These are phyloP conservation scores for Lipomyces japonicus DNA, from an alignment of 805 yeast species.

Conservation along the genomic window DNA sequence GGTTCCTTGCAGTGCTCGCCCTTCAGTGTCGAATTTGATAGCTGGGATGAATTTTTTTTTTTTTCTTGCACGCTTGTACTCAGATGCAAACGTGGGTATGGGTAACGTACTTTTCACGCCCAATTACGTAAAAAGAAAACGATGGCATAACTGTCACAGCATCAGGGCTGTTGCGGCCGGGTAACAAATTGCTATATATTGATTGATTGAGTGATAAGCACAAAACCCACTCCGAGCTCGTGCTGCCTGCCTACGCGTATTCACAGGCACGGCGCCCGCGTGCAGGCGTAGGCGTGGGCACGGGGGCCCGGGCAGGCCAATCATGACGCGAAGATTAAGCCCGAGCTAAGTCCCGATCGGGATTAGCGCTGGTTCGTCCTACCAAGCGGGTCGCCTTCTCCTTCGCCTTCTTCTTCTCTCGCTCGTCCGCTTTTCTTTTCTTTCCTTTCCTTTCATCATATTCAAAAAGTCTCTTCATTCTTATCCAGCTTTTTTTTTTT, in stretches of 20 bases:
- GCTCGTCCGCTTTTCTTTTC: slow-evolving; percentile 1
- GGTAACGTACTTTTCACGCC: too few relatives aligned
- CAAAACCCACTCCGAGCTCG: too few relatives aligned
- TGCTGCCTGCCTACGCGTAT: too few relatives aligned
- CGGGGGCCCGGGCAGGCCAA: slow-evolving; percentile 16
- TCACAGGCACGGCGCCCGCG: too few relatives aligned
- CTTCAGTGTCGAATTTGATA: slow-evolving; percentile 14
- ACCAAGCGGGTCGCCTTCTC: neutral
- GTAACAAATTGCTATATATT: too few relatives aligned
- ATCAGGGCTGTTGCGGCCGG: too few relatives aligned
- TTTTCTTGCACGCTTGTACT: too few relatives aligned
- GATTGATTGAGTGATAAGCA: too few relatives aligned
- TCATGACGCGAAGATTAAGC: slow-evolving; percentile 4
- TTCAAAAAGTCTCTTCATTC: neutral
- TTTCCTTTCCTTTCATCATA: slow-evolving; percentile 3
- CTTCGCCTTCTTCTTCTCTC: slow-evolving; percentile 13
- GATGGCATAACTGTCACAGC: too few relatives aligned
- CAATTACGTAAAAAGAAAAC: too few relatives aligned
- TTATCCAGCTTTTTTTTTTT: neutral
- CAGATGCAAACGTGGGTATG: too few relatives aligned
- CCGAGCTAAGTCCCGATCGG: slow-evolving; percentile 3
- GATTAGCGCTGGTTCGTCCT: slow-evolving; percentile 16
- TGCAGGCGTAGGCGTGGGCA: slow-evolving; percentile 16
- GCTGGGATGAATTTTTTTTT: too few relatives aligned
- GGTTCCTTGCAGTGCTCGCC: slow-evolving; percentile 42